Conservation (phyloP, 495 filamentous ascomycete genomes). For the Parathielavia hyrcaniae region DNA sequence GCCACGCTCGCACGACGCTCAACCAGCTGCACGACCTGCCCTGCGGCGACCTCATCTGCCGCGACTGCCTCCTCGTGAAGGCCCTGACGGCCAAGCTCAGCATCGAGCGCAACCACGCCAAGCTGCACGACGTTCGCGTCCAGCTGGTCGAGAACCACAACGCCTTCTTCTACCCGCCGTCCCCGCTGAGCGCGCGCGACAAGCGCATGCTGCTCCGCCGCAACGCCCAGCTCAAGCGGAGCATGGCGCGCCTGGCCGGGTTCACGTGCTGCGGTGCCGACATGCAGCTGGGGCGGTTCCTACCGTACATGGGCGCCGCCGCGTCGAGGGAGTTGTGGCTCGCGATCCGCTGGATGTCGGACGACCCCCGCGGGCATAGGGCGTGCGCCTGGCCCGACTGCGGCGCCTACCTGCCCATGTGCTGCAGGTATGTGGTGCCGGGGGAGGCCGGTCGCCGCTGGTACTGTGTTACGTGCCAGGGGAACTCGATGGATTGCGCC, state of each 20-base stretch:
- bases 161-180: not conserved
- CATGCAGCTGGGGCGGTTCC: constrained; percentile 9
- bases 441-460: not conserved
- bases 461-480: constrained; percentile 15
- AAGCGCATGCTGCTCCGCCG: not conserved
- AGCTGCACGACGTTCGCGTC: not conserved
- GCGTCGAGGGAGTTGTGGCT: constrained; percentile 13
- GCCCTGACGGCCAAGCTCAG: not conserved
- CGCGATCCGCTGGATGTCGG: constrained; percentile 1
- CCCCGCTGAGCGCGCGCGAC: not conserved
- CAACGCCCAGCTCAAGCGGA: not conserved
- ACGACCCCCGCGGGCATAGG: not conserved
- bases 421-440: not conserved
- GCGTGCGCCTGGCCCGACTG: constrained; percentile 23
- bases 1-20: not conserved
- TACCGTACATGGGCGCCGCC: constrained; percentile 9
- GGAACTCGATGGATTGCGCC: constrained; percentile 11
- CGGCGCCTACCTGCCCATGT: constrained; percentile 7
- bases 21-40: constrained; percentile 19
- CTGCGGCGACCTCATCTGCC: constrained; percentile 17
- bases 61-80: not conserved
- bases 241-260: not conserved
- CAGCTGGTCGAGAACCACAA: not conserved
- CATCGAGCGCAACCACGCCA: not conserved
- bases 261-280: constrained; percentile 10